A percentile compares a stretch with the other conserved stretches of the same genome.
Conservation (phyloP, 495 filamentous ascomycete species). For the Penicillium coffeae region DNA sequence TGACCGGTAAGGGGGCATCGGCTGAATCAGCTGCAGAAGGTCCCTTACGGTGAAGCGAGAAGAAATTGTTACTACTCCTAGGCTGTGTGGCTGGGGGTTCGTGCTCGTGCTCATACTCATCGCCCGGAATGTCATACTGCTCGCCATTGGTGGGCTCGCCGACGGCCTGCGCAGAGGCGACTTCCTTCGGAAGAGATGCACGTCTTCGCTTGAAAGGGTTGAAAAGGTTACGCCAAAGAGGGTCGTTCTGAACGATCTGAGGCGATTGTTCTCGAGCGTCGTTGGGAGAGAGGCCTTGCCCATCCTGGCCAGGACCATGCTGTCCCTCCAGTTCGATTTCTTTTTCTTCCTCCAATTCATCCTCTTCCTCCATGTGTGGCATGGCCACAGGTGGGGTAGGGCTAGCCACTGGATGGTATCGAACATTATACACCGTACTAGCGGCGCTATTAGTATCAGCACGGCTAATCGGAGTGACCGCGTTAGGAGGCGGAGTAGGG, state of each 20-base stretch:
- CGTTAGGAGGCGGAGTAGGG: slow-evolving; percentile 60
- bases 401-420: slow-evolving; percentile 72
- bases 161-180: slow-evolving; percentile 47
- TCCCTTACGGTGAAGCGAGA: slow-evolving; percentile 26
- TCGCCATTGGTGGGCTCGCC: slow-evolving; percentile 25
- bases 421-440: slow-evolving; percentile 81
- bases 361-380: slow-evolving; percentile 38
- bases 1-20: slow-evolving; percentile 51
- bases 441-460: slow-evolving; percentile 73
- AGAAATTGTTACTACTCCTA: slow-evolving; percentile 28
- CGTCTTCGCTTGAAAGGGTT: slow-evolving; percentile 53
- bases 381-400: slow-evolving; percentile 53
- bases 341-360: slow-evolving; percentile 30
- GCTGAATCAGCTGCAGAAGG: slow-evolving; percentile 18
- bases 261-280: slow-evolving; percentile 29
- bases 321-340: slow-evolving; percentile 20
- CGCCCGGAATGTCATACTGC: slow-evolving; percentile 17
- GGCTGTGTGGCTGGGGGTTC: slow-evolving; percentile 7
- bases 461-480: slow-evolving; percentile 68
- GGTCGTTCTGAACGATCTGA: slow-evolving; percentile 31
- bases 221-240: slow-evolving; percentile 47
- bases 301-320: slow-evolving; percentile 6
- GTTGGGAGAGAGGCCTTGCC: slow-evolving; percentile 11
- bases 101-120: slow-evolving; percentile 20
- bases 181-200: slow-evolving; percentile 51